Conservation (phyloP, 2,329 filamentous ascomycete genomes). For the Fusarium sulawesiense region DNA sequence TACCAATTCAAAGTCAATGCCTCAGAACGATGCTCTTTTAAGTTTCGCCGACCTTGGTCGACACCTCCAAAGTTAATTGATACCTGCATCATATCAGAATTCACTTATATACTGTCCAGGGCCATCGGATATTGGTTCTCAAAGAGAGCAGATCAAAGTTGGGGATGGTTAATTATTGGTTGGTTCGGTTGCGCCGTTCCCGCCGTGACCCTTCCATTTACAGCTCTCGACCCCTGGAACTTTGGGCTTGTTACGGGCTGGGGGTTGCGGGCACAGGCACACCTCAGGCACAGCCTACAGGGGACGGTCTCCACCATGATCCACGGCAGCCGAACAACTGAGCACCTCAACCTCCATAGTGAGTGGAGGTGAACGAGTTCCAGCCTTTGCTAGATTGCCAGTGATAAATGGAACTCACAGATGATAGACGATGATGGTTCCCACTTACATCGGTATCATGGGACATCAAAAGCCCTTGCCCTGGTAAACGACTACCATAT, state of each 20-base stretch:
- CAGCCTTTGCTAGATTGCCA: neutral
- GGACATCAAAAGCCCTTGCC: constrained; percentile 6
- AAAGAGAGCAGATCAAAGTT: constrained; percentile 13
- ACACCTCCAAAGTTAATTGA: neutral
- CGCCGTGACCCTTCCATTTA: constrained; percentile 14
- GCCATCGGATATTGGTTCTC: constrained; percentile 39
- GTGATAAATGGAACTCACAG: neutral
- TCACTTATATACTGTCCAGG: constrained; percentile 26
- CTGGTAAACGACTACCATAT: constrained; percentile 1
- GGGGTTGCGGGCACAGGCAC: constrained; percentile 33
- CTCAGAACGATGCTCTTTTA: neutral
- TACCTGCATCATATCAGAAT: neutral
- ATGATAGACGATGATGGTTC: neutral
- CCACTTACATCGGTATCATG: neutral
- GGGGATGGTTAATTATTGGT: constrained; percentile 14
- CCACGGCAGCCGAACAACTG: constrained; percentile 22
- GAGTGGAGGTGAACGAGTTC: neutral
- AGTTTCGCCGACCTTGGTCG: constrained; percentile 6
- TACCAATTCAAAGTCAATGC: neutral
- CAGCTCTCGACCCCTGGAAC: constrained; percentile 9
- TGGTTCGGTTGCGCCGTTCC: constrained; percentile 28
- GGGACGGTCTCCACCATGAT: constrained; percentile 25
- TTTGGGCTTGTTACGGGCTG: constrained; percentile 25
- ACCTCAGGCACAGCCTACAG: constrained; percentile 15
- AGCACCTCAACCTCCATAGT: neutral